Base-by-base conservation (phyloP, 2,329 filamentous ascomycete species). In the Scleromitrula shiraiana region DNA sequence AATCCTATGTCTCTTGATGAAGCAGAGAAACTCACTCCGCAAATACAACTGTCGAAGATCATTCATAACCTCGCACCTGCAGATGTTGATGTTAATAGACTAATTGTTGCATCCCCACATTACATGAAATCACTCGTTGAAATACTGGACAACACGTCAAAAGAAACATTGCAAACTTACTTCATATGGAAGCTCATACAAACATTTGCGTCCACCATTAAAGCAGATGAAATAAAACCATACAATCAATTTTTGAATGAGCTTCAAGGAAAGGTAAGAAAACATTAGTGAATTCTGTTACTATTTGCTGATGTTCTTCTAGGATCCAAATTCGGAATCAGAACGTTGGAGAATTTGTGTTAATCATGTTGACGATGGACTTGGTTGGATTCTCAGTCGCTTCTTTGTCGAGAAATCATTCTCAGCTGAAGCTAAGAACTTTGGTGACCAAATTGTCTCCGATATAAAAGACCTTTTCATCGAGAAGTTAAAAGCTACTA, bases 401-500 rank as follows among this genome's bases (percentile, higher is more conserved):
- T 86, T 87, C 67, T 88, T 82, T 53, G 72, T 87, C 2, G 76
- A 86, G 52, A 77, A 78, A 41, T 74, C 81, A 1, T 88, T 87
- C 58, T 78, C 80, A 0, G 73, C 80, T 10, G 74, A 78, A 17
- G 80, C 81, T 0, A 84, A 85, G 60, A 66, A 76, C 4, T 76
- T 85, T 38, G 82, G 82, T 14, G 79, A 86, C 50, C 73, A 79
- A 46, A 80, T 89, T 55, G 76, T 87, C n/a, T 75, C 75, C 8
- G 80, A 85, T 54, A 82, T 88, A 61, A 85, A 84, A 63, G 70
- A 75, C 14, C 73, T 78, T 17, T 88, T 87, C 56, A 73, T 76
- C 3, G 73, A 76, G 49, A 82, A 77, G 50, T 66, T 86, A 38
- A 69, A 75, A 29, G 64, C 68, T 2, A 76, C 78, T 0, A 66